These are phyloP conservation scores for Vicia sativa DNA, from an alignment of 306 rosid genomes.

Conservation along the genomic window DNA sequence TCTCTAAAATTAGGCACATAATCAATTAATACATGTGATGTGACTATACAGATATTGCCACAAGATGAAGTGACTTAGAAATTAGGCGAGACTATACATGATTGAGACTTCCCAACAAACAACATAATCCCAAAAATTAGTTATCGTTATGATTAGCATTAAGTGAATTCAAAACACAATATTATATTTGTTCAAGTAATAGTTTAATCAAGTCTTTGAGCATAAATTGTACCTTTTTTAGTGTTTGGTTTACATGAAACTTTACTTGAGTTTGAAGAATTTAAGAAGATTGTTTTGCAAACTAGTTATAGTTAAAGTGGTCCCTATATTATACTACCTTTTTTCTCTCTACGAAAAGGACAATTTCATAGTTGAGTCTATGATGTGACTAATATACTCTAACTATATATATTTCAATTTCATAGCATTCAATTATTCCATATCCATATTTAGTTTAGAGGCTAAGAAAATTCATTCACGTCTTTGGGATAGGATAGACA, in stretches of 20 bases:
- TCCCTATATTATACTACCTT: not conserved
- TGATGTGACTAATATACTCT: slow-evolving; percentile 3
- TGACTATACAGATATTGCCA: slow-evolving; percentile 1
- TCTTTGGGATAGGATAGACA: slow-evolving; percentile 26
- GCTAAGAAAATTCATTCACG: slow-evolving; percentile 15
- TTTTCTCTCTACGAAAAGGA: slow-evolving; percentile 1
- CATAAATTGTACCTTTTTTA: not conserved
- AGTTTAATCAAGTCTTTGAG: slow-evolving; percentile 6
- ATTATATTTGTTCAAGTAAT: not conserved
- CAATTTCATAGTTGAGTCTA: slow-evolving; percentile 1
- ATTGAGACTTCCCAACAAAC: slow-evolving; percentile 24
- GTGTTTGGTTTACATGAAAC: slow-evolving; percentile 17
- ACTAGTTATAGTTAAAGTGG: slow-evolving; percentile 31
- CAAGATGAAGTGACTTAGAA: not conserved
- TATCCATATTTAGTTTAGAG: not conserved
- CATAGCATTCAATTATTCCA: not conserved
- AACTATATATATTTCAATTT: not conserved
- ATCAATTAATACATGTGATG: not conserved
- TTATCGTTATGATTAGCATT: slow-evolving; percentile 28
- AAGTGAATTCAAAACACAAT: not conserved
- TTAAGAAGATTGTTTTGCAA: slow-evolving; percentile 39
- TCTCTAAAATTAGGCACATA: too few relatives aligned
- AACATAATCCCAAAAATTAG: slow-evolving; percentile 9
- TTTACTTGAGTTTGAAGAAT: slow-evolving; percentile 48
- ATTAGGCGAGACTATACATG: not conserved